Evolutionary conservation across 1,284 basidiomycete genomes (phyloP), one percentile per base, ranked within the genome.

Genomic region (Malassezia restricta): DNA sequence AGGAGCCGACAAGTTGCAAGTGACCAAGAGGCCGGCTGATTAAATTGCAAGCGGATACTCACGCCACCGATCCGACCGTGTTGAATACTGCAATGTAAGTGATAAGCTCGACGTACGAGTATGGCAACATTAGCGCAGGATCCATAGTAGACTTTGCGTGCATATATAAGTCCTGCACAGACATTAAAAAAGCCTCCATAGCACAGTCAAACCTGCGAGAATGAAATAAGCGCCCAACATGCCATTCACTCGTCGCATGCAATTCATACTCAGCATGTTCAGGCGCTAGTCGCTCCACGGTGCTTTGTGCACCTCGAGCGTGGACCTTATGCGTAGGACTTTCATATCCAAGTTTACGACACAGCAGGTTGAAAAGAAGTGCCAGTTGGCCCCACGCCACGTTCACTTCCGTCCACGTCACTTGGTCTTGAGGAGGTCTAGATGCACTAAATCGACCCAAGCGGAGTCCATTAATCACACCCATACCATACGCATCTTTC

Each of bases 351-450:
- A 64, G 44, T 38, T 64, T 67, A 6, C 65, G 51, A 2, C 61
- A 49, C 3, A 98, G 81, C 5, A 89, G 89, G 64, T 91, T 86
- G 12, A 98, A 77, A 47, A 96, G 78, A 17, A 98, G 77, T n/a
- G 92, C 78, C 0, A 89, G 87, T 68, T 96, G 86, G 0, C 94
- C 94, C 89, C 92, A 95, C 3, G 94, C 94, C 5, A 94, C 94
- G 70, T 98, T 98, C 74, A 98, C 91, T 75, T 99, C 94, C 5
- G 87, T 82, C 91, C 92, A 99, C 69, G 96, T 92, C 28, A 98
- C 63, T 37, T 86, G 63, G 0, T 66, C 54, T 40, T 48, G 20
- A 43, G 81, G 39, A 64, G 85, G 84, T 14, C 82, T 81, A 32
- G 84, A 81, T 32, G 82, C 29, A 20, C 86, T 83, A 8, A 91